Base-by-base conservation (phyloP, 768 basidiomycete species). In the Termitomyces heimii region DNA sequence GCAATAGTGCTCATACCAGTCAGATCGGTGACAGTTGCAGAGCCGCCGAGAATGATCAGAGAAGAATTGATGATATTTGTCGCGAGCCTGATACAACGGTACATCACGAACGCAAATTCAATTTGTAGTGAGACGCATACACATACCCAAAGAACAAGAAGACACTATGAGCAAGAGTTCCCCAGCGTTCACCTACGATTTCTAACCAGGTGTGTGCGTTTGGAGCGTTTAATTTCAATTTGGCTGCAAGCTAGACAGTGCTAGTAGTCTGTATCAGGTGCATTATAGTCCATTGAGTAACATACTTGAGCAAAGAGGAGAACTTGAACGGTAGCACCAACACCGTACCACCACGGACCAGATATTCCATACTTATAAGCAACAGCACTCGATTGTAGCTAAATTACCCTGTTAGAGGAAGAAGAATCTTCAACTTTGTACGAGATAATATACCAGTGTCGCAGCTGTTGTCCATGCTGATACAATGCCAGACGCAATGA, bases 61-160 rank as follows among this genome's bases (percentile, higher is more conserved):
- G 86, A 89, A 49, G 89, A 91, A n/a, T 94, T 93, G 65, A 95
- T 90, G 55, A 96, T 77, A 69, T 95, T 95, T 34, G 94, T 94
- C 3, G 90, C 86, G 8, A 97, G 75, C n/a, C 85, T 85, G 51
- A 22, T 14, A n/a, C 35, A 20, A 22, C 53, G 2, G 2, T 20
- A 35, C 26, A 52, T 54, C 14, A 44, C 3, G 7, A 7, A 34
- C 28, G 12, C 3, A 1, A 44, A 31, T 9, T 31, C 2, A n/a
- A 49, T 12, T 10, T 4, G 16, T 8, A 10, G 5, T 45, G 4
- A 1, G 7, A 29, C 6, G 12, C 12, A 70, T 39, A 39, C 3
- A 29, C 75, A 0, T 54, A 81, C 82, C 89, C 93, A 66, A 96
- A 96, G 75, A 91, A 88, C 78, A 95, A 84, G 77, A 96, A 95